These are phyloP conservation scores for Eucalyptus shirleyi DNA, from an alignment of 345 rosid genomes.

Conservation along the genomic window DNA sequence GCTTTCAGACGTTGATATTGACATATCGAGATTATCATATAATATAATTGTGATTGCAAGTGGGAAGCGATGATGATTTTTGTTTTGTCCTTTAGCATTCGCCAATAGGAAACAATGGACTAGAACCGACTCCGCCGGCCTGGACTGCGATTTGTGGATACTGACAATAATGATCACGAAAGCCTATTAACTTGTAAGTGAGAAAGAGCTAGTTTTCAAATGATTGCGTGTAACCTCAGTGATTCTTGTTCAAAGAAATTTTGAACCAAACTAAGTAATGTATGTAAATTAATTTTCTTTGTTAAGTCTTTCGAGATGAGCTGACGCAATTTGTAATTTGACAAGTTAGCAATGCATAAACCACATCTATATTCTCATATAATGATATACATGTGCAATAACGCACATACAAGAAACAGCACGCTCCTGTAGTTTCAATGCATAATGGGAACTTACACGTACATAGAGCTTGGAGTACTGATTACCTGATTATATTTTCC, in stretches of 20 bases:
- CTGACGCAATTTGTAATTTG: neutral
- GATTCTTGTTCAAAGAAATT: neutral
- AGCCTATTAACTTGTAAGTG: neutral
- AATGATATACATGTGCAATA: neutral
- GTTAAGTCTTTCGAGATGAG: neutral
- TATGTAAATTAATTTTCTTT: neutral
- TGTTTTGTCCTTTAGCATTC: neutral
- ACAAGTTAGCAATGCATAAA: neutral
- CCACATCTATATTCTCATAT: neutral
- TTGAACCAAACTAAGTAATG: neutral
- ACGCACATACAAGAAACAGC: neutral
- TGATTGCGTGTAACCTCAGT: neutral
- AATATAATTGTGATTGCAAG: neutral
- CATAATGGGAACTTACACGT: neutral
- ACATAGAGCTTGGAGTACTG: neutral
- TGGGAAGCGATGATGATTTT: neutral
- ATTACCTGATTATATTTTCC: neutral
- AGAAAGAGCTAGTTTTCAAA: neutral
- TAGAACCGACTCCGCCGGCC: neutral
- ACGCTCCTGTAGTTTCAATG: neutral
- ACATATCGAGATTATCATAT: neutral
- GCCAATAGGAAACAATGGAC: neutral
- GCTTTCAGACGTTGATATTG: fast-evolving
- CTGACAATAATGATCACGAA: neutral
- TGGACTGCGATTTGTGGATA: neutral